These are phyloP conservation scores for Saturnispora halmiae DNA, from an alignment of 805 yeast genomes.

Conservation along the genomic window DNA sequence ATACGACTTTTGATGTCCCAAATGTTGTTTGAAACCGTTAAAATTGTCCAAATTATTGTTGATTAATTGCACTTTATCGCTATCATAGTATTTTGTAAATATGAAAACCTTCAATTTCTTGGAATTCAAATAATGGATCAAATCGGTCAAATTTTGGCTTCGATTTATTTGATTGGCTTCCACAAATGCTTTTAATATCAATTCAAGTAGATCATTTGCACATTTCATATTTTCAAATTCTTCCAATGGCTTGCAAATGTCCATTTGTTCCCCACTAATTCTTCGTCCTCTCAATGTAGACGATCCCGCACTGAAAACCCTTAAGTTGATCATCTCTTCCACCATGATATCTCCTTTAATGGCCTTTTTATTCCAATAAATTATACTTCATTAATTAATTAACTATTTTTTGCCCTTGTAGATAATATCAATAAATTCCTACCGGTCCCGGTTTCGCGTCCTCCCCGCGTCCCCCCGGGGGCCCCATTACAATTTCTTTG, in stretches of 20 bases:
- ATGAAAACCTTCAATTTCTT: conserved; percentile 10
- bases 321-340: neutral
- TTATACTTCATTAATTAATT: too few relatives aligned
- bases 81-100: conserved; percentile 5
- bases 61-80: neutral
- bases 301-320: neutral
- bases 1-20: neutral
- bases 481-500: too few relatives aligned
- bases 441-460: too few relatives aligned
- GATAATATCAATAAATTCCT: too few relatives aligned
- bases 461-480: too few relatives aligned
- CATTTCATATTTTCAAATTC: neutral
- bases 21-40: neutral
- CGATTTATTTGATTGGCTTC: neutral
- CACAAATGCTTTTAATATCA: neutral
- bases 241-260: neutral
- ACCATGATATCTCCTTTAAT: too few relatives aligned
- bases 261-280: neutral
- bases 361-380: too few relatives aligned
- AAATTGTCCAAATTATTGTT: neutral
- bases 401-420: too few relatives aligned
- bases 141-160: neutral
- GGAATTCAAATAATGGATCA: conserved; percentile 11
- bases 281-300: neutral
- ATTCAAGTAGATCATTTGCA: neutral